Base-by-base conservation (phyloP, 2,329 filamentous ascomycete species). In the Aspergillus fumigatiaffinis region DNA sequence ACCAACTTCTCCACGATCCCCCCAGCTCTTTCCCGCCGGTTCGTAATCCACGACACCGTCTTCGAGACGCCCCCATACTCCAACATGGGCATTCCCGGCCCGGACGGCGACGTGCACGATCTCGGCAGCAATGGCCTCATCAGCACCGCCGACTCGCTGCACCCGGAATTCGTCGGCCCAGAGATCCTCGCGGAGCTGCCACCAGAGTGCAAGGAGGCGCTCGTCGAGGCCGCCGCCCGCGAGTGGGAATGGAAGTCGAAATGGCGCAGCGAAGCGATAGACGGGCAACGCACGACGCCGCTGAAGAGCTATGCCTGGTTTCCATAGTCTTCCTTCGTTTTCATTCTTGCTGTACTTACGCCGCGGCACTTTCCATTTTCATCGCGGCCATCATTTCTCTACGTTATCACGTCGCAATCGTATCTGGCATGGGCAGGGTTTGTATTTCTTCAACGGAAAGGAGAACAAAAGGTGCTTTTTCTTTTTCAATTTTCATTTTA, bases 211-310 rank as follows among this genome's bases (percentile, higher is more conserved):
- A 84, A 88, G 41, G 77, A 80, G 41, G 88, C 90, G 0, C 92
- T 96, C 60, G 80, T 91, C 52, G 79, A 83, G 53, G 87, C 90
- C 3, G 78, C 86, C 52, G 76, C 76, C 10, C 80, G 82, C 54
- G 90, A 96, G 73, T 73, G 76, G 59, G 76, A 82, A 54, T 97
- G 92, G 90, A 90, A 90, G 71, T 78, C 75, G 32, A 82, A 81
- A 61, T 96, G 92, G 91, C 84, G 83, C 17, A 81, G 83, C 4
- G 92, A 97, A 75, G 79, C 73, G 38, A 74, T 80, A 9, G 84
- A 84, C 67, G 81, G 80, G 4, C 56, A 66, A 17, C 66, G 73
- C 21, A 64, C 65, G 17, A 64, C 62, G 9, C 66, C 73, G 6
- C 61, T 68, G 17, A 72, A 74, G 66, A 76, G 73, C 41, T 76